Conservation (phyloP, 306 rosid genomes). For the Castanea mollissima region DNA sequence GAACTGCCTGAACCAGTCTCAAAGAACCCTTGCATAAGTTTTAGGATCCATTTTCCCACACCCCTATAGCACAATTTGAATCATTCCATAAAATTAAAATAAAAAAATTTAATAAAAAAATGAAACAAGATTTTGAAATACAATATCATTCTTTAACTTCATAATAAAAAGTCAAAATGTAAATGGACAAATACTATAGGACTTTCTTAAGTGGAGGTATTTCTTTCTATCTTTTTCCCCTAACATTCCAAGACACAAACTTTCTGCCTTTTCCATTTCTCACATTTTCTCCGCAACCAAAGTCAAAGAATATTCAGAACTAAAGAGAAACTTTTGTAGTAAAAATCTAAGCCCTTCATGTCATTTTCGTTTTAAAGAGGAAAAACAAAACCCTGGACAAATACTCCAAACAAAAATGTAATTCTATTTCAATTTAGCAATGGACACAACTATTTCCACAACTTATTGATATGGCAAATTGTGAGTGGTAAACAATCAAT, state of each 20-base stretch:
- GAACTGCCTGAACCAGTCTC: constrained; percentile 44
- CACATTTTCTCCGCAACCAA: neutral
- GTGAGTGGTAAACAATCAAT: too few species aligned
- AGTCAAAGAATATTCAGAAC: neutral
- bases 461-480: too few species aligned
- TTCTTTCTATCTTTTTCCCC: neutral
- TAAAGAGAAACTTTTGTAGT: neutral
- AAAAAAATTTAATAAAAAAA: neutral
- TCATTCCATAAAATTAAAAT: neutral
- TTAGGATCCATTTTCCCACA: constrained; percentile 91
- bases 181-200: neutral
- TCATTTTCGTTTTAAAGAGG: neutral
- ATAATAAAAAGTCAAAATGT: neutral
- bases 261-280: neutral
- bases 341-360: neutral
- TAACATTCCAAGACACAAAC: neutral
- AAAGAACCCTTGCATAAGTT: constrained; percentile 78
- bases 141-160: too few species aligned
- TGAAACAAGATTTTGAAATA: neutral
- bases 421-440: too few species aligned
- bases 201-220: neutral
- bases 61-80: constrained; percentile 57
- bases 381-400: too few species aligned
- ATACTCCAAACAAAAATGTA: too few species aligned
- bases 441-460: too few species aligned